Evolutionary conservation across 345 rosid species (phyloP).

Genomic region (Eutrema heterophyllum): DNA sequence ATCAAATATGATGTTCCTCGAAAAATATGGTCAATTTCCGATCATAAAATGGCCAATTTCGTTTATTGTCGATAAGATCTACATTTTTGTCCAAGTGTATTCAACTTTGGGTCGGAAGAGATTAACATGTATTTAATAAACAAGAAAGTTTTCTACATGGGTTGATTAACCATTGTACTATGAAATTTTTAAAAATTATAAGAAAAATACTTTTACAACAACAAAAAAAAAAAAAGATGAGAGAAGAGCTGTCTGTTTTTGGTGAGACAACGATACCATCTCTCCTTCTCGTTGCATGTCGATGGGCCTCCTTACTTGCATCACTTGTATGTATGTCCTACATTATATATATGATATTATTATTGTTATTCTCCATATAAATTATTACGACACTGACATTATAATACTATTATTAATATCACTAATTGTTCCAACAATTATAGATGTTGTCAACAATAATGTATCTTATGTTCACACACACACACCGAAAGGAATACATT

Average conservation of each 20-base stretch:
- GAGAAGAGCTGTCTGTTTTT: slow-evolving; percentile 27
- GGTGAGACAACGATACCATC: slow-evolving; percentile 26
- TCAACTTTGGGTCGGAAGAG: not conserved
- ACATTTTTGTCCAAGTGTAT: not conserved
- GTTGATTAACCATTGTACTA: not conserved
- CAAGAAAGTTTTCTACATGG: not conserved
- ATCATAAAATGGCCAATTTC: not conserved
- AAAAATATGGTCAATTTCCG: not conserved
- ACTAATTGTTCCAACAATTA: slow-evolving; percentile 8
- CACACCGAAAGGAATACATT: not conserved
- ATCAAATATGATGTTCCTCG: too few relatives aligned
- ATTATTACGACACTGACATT: slow-evolving; percentile 30
- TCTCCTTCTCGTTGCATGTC: slow-evolving; percentile 25
- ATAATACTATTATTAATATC: slow-evolving; percentile 16
- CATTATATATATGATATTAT: slow-evolving; percentile 19
- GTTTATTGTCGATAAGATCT: not conserved
- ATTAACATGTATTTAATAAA: not conserved
- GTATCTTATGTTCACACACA: slow-evolving; percentile 14
- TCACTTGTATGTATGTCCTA: slow-evolving; percentile 17
- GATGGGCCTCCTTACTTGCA: slow-evolving; percentile 30
- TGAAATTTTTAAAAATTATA: not conserved
- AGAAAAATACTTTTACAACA: not conserved
- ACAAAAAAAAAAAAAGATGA: not conserved
- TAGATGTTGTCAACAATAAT: slow-evolving; percentile 24
- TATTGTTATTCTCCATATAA: slow-evolving; percentile 15